A percentile compares a stretch with the other conserved stretches of the same genome.
Evolutionary conservation across 768 basidiomycete species (phyloP).

Genomic region (Trametes sanguinea): DNA sequence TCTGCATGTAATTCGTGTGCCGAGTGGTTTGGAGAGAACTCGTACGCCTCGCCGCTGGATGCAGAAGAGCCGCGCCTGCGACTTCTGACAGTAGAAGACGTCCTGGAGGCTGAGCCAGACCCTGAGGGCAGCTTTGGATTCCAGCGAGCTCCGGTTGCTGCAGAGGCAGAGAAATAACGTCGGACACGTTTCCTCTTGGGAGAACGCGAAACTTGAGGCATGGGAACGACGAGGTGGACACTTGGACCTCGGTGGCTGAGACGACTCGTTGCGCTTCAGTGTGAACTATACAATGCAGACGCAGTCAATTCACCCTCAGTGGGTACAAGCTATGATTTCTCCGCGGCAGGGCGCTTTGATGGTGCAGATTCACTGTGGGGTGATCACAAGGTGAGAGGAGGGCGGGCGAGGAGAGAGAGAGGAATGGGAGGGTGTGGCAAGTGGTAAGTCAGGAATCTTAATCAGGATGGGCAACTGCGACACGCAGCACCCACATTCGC

Average conservation of each 20-base stretch:
- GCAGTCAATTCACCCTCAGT: too few species aligned
- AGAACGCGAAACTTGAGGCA: slow-evolving; percentile 30
- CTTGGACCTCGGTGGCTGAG: background rate
- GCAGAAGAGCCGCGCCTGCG: slow-evolving; percentile 23
- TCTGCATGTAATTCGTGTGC: slow-evolving; percentile 21
- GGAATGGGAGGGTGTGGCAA: background rate
- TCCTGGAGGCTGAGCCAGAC: slow-evolving; percentile 9
- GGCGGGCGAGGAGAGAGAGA: background rate
- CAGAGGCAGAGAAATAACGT: slow-evolving; percentile 32
- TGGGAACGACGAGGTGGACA: background rate
- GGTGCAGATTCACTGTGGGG: too few species aligned
- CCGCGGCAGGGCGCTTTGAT: too few species aligned
- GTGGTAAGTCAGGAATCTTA: too few species aligned
- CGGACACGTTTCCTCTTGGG: slow-evolving; percentile 30
- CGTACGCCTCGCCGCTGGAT: slow-evolving; percentile 22
- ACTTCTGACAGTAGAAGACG: slow-evolving; percentile 10
- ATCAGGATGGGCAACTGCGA: background rate
- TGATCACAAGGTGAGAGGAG: background rate
- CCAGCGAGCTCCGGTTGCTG: slow-evolving; percentile 26
- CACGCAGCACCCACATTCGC: background rate
- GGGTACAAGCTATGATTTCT: too few species aligned
- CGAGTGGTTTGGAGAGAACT: slow-evolving; percentile 19
- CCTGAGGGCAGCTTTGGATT: slow-evolving; percentile 11
- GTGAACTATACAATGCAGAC: background rate
- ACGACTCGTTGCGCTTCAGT: background rate